These are phyloP conservation scores for Penicillium waksmanii DNA, from an alignment of 495 filamentous ascomycete species.

Conservation along the genomic window DNA sequence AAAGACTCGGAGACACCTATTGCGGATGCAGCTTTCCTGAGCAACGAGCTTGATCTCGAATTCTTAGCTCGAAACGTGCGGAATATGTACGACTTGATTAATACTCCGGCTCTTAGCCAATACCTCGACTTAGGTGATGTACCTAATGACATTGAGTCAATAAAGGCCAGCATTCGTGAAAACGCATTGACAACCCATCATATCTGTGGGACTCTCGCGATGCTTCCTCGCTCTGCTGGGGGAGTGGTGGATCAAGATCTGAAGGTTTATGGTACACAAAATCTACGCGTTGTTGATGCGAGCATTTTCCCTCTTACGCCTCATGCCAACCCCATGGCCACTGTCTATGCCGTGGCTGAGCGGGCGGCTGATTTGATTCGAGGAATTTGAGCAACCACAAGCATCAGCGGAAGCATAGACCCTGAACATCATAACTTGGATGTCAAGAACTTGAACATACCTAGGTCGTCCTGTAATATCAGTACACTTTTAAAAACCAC, in stretches of 20 bases:
- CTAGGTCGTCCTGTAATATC: no score
- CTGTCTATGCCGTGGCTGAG: slow-evolving; percentile 58
- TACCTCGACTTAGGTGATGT: slow-evolving; percentile 10
- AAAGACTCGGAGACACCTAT: slow-evolving; percentile 29
- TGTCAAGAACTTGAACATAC: no score
- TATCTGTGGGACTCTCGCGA: slow-evolving; percentile 24
- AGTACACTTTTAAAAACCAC: no score
- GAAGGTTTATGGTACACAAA: slow-evolving; percentile 50
- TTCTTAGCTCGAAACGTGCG: slow-evolving; percentile 28
- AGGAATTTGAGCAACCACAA: neutral
- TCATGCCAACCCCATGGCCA: slow-evolving; percentile 53
- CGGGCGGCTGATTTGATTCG: slow-evolving; percentile 54
- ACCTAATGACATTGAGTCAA: slow-evolving; percentile 8
- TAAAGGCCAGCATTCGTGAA: slow-evolving; percentile 10
- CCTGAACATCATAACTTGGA: no score
- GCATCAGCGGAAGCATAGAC: no score
- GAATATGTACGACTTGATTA: slow-evolving; percentile 13
- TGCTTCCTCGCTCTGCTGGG: slow-evolving; percentile 51
- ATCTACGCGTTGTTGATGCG: slow-evolving; percentile 58
- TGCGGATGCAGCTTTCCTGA: slow-evolving; percentile 36
- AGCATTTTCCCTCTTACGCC: slow-evolving; percentile 55
- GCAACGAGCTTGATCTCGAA: slow-evolving; percentile 39
- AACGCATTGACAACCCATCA: slow-evolving; percentile 18
- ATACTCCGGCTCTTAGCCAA: neutral
- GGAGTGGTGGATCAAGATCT: slow-evolving; percentile 53